Conservation (phyloP, 2,329 filamentous ascomycete species). For the Talaromyces sp. region DNA sequence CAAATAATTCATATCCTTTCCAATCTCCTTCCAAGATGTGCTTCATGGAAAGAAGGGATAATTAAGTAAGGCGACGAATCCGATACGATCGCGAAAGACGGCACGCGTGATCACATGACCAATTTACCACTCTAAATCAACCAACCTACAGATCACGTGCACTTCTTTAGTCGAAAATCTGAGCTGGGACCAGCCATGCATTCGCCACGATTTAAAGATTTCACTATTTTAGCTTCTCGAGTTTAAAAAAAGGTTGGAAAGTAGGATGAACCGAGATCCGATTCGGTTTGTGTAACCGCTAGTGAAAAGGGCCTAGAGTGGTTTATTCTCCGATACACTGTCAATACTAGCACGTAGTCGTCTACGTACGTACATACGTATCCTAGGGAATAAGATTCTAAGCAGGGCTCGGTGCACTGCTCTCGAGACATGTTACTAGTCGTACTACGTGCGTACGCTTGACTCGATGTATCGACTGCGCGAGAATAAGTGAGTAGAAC, state of each 20-base stretch:
- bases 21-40: neutral
- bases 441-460: too few species aligned
- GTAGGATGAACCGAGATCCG: neutral
- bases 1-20: neutral
- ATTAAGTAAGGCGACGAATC: neutral
- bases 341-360: neutral
- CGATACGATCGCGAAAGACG: constrained; percentile 7
- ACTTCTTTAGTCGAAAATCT: neutral
- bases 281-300: neutral
- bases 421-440: neutral
- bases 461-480: neutral
- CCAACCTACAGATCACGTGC: neutral
- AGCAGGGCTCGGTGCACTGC: neutral
- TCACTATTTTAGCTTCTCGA: neutral
- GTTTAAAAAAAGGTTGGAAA: neutral
- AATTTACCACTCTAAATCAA: neutral
- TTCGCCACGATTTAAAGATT: neutral
- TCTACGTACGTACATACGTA: too few species aligned
- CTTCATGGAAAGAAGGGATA: neutral
- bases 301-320: neutral
- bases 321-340: neutral
- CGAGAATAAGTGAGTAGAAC: neutral
- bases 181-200: neutral
- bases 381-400: neutral
- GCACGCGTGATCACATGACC: constrained; percentile 18